Conservation (phyloP, 805 yeast species). For the Tetrapisispora fleetii region DNA sequence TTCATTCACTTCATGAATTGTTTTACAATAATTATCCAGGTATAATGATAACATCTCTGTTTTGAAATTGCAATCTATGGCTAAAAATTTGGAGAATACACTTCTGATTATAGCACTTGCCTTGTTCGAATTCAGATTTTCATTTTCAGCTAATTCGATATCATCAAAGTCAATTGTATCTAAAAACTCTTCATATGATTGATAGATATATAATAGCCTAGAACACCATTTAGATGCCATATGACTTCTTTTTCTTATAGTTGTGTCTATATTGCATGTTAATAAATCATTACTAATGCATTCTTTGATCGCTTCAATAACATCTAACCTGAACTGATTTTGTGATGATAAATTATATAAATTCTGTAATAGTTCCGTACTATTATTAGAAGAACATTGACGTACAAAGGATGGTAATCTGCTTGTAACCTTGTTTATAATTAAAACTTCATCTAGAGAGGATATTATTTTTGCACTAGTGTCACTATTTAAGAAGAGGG, state of each 20-base stretch:
- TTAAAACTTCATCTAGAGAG: constrained; percentile 15
- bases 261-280: constrained; percentile 8
- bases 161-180: constrained; percentile 41
- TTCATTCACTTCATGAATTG: constrained; percentile 38
- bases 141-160: constrained; percentile 16
- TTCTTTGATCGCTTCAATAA: constrained; percentile 10
- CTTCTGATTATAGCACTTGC: constrained; percentile 29
- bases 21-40: constrained; percentile 46
- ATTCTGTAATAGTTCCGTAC: constrained; percentile 9
- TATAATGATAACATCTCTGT: constrained; percentile 49
- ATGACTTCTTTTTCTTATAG: constrained; percentile 32
- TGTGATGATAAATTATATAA: constrained; percentile 12
- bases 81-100: constrained; percentile 54
- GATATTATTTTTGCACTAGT: constrained; percentile 14
- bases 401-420: constrained; percentile 7
- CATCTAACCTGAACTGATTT: constrained; percentile 6
- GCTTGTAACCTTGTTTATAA: constrained; percentile 12
- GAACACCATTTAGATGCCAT: constrained; percentile 62
- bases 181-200: constrained; percentile 41
- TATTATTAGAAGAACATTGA: constrained; percentile 7
- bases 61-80: constrained; percentile 31
- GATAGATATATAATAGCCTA: constrained; percentile 41
- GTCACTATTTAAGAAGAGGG: constrained; percentile 16
- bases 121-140: neutral
- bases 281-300: constrained; percentile 12